A percentile compares a stretch with the other conserved stretches of the same genome.
Conservation (phyloP, 2,329 filamentous ascomycete genomes). For the Lachnellula cervina region DNA sequence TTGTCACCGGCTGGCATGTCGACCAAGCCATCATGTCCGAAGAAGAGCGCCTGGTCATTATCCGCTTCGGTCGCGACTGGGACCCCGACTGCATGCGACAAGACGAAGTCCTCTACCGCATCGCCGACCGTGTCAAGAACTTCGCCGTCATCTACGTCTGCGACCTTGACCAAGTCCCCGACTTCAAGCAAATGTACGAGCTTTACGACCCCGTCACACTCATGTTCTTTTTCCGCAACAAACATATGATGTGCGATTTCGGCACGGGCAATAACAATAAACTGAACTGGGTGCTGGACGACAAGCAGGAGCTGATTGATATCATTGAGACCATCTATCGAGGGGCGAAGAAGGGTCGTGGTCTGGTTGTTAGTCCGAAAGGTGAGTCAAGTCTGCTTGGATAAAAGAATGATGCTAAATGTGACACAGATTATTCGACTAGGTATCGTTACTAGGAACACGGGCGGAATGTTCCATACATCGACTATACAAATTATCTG, state of each 20-base stretch:
- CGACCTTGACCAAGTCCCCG: slow-evolving; percentile 84
- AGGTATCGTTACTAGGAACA: slow-evolving; percentile 57
- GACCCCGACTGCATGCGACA: slow-evolving; percentile 76
- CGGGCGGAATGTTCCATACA: no score
- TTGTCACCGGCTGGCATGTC: slow-evolving; percentile 93
- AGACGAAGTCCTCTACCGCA: slow-evolving; percentile 92
- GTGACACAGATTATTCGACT: slow-evolving; percentile 51
- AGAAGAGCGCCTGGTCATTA: slow-evolving; percentile 88
- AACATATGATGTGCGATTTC: slow-evolving; percentile 98
- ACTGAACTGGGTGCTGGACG: slow-evolving; percentile 91
- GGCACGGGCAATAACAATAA: slow-evolving; percentile 99
- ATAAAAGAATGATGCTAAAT: slow-evolving; percentile 5
- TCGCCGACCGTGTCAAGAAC: slow-evolving; percentile 90
- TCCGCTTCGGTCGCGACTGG: slow-evolving; percentile 85
- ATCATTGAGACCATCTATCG: slow-evolving; percentile 98
- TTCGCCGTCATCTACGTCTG: slow-evolving; percentile 91
- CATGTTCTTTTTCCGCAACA: slow-evolving; percentile 98
- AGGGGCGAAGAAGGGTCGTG: slow-evolving; percentile 95
- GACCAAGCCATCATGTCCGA: slow-evolving; percentile 89
- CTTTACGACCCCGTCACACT: slow-evolving; percentile 88
- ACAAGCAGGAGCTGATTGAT: slow-evolving; percentile 98
- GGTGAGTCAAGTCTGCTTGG: slow-evolving; percentile 32
- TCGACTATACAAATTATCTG: neutral
- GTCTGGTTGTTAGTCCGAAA: slow-evolving; percentile 95
- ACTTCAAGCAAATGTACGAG: slow-evolving; percentile 96